Evolutionary conservation across 345 rosid species (phyloP).

Genomic region (Syzygium aqueum): DNA sequence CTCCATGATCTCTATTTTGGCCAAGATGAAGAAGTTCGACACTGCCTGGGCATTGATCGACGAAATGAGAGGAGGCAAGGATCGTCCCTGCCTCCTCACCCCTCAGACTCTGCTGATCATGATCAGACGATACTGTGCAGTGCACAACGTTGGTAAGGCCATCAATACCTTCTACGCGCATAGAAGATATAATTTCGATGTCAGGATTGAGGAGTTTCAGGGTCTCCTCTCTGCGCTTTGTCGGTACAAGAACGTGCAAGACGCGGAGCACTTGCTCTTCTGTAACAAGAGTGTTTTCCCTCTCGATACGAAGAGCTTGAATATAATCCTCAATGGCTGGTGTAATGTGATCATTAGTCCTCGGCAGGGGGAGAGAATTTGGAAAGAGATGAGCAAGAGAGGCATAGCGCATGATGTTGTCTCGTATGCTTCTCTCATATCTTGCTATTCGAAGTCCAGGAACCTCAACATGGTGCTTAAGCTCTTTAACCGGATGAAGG

Average conservation of each 20-base stretch:
- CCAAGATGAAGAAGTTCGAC: slow-evolving; percentile 86
- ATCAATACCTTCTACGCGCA: slow-evolving; percentile 71
- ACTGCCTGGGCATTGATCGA: slow-evolving; percentile 85
- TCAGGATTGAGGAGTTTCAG: slow-evolving; percentile 75
- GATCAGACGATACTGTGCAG: slow-evolving; percentile 85
- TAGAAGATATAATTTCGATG: slow-evolving; percentile 50
- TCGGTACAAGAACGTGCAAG: slow-evolving; percentile 86
- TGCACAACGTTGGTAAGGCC: slow-evolving; percentile 73
- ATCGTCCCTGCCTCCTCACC: slow-evolving; percentile 47
- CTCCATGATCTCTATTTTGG: slow-evolving; percentile 74
- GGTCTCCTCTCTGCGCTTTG: slow-evolving; percentile 84
- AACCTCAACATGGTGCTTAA: slow-evolving; percentile 62
- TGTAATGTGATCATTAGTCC: slow-evolving; percentile 74
- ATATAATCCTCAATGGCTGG: slow-evolving; percentile 86
- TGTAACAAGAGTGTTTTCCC: slow-evolving; percentile 66
- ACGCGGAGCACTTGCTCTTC: slow-evolving; percentile 85
- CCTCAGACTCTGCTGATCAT: slow-evolving; percentile 75
- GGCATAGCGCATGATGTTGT: slow-evolving; percentile 57
- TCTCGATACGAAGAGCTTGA: slow-evolving; percentile 66
- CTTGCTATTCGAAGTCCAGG: slow-evolving; percentile 74
- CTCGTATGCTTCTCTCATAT: slow-evolving; percentile 59
- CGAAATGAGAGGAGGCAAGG: slow-evolving; percentile 56
- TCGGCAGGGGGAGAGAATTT: slow-evolving; percentile 63
- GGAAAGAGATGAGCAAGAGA: slow-evolving; percentile 79
- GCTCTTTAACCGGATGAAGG: slow-evolving; percentile 58